A percentile compares a stretch with the other conserved stretches of the same genome.
Evolutionary conservation across 164 flowering plant genomes (phyloP).

Genomic region (Aristolochia californica): DNA sequence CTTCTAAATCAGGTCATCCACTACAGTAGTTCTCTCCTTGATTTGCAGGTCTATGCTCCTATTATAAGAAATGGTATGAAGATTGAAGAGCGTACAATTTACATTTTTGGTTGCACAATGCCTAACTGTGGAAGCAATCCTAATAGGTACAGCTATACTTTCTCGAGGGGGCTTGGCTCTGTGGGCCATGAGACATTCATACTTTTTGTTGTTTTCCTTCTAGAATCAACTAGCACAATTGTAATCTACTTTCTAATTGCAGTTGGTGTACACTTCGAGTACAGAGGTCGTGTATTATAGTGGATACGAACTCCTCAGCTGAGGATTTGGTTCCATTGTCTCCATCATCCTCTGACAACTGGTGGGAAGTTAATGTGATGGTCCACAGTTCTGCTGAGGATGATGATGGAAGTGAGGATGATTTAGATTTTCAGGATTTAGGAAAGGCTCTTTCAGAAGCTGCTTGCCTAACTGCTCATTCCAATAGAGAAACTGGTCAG

Average conservation of each 20-base stretch:
- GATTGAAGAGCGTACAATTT: slow-evolving; percentile 61
- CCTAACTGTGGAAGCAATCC: slow-evolving; percentile 44
- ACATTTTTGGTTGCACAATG: slow-evolving; percentile 54
- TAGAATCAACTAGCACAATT: background rate
- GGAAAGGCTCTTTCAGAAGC: slow-evolving; percentile 51
- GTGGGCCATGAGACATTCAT: too few relatives aligned
- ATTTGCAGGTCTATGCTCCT: slow-evolving; percentile 72
- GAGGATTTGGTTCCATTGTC: slow-evolving; percentile 12
- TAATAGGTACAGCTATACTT: slow-evolving; percentile 35
- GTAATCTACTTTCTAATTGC: slow-evolving; percentile 4
- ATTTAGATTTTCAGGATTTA: slow-evolving; percentile 51
- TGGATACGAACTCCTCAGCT: too few relatives aligned
- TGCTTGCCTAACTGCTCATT: slow-evolving; percentile 32
- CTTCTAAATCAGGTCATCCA: background rate
- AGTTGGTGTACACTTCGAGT: slow-evolving; percentile 82
- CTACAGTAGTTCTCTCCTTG: background rate
- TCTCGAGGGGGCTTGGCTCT: background rate
- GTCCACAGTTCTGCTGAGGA: slow-evolving; percentile 4
- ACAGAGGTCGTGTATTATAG: slow-evolving; percentile 34
- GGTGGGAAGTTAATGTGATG: slow-evolving; percentile 27
- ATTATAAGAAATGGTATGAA: slow-evolving; percentile 26
- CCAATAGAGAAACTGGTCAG: slow-evolving; percentile 23
- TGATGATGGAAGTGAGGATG: slow-evolving; percentile 21
- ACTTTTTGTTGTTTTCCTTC: background rate
- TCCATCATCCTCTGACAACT: slow-evolving; percentile 12